Evolutionary conservation across 1,139 yeast genomes (phyloP).

Genomic region (Protomyces gravidus): DNA sequence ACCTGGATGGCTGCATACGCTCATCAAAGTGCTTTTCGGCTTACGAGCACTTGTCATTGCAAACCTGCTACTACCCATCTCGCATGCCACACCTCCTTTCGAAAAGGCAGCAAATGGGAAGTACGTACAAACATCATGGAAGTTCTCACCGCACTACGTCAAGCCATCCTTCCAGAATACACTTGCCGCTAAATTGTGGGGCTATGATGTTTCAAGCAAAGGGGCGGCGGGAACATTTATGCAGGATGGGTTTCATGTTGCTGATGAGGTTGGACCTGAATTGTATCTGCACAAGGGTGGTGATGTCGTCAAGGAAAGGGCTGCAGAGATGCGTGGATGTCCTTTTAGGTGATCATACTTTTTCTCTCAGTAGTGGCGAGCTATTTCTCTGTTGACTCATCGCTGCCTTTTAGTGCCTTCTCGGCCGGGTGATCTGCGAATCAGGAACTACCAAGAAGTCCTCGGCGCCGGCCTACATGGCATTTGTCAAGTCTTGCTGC

Average conservation of each 20-base stretch:
- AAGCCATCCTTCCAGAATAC: background rate
- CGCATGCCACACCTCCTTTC: background rate
- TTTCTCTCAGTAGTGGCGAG: no score
- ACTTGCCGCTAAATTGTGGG: background rate
- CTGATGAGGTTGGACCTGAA: constrained; percentile 6
- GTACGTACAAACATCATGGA: background rate
- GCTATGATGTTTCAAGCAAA: background rate
- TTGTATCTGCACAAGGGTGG: background rate
- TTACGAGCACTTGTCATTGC: background rate
- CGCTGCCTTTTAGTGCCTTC: no score
- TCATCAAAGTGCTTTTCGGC: background rate
- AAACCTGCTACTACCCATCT: background rate
- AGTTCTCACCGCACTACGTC: constrained; percentile 7
- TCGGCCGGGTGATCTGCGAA: no score
- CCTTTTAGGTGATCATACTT: background rate
- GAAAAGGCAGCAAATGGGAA: background rate
- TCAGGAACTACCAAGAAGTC: no score
- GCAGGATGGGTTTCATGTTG: constrained; percentile 1
- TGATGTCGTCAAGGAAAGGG: background rate
- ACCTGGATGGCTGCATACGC: background rate
- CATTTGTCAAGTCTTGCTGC: no score
- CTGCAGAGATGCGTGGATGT: constrained; percentile 9
- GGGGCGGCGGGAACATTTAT: background rate
- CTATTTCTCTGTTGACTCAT: no score
- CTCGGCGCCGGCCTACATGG: no score